These are phyloP conservation scores for Allium cepa DNA, from an alignment of 106 monocot genomes.

Conservation along the genomic window DNA sequence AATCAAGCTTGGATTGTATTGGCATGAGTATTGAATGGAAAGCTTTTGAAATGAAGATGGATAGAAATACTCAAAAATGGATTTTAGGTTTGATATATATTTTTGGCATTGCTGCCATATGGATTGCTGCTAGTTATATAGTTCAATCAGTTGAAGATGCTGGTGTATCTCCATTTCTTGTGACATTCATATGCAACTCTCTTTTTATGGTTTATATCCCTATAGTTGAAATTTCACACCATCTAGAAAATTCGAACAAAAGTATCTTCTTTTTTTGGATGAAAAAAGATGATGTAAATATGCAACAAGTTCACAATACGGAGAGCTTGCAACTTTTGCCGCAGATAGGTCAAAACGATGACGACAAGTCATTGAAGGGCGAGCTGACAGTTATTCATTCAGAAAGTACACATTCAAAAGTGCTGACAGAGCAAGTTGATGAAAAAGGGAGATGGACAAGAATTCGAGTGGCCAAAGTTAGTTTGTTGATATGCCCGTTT, in stretches of 20 bases:
- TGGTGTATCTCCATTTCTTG: constrained; percentile 84
- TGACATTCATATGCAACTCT: constrained; percentile 94
- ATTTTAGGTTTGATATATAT: constrained; percentile 72
- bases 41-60: constrained; percentile 10
- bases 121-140: constrained; percentile 95
- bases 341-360: constrained; percentile 1
- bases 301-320: constrained; percentile 14
- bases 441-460: constrained; percentile 68
- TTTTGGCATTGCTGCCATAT: constrained; percentile 72
- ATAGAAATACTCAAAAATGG: constrained; percentile 49
- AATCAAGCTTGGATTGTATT: neutral
- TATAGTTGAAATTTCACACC: constrained; percentile 54
- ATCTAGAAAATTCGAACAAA: constrained; percentile 43
- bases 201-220: constrained; percentile 83
- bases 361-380: neutral
- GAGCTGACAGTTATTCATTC: neutral
- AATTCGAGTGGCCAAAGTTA: constrained; percentile 61
- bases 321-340: constrained; percentile 59
- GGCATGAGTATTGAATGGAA: constrained; percentile 6
- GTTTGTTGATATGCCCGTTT: constrained; percentile 85
- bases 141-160: constrained; percentile 91
- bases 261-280: constrained; percentile 9
- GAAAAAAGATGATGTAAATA: neutral
- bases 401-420: constrained; percentile 6
- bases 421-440: constrained; percentile 25